phyloP scores from a whole-genome alignment of 176 grass and related monocot species.

The Phoenix dactylifera region DNA sequence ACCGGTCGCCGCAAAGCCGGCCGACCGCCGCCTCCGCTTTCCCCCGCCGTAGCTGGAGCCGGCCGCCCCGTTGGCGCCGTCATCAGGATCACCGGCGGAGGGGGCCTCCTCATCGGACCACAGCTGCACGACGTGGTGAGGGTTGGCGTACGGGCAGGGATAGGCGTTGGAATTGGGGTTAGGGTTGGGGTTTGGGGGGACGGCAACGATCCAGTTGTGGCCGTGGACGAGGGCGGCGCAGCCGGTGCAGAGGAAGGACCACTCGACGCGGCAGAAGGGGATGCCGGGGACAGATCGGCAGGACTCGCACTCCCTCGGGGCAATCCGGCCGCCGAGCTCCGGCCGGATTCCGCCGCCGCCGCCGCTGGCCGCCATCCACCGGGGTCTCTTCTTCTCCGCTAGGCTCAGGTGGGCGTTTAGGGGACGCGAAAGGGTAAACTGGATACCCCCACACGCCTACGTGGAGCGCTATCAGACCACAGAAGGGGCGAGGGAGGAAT shows the following conservation, averaged over 20 bases:
- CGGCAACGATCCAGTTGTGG: conserved; percentile 38
- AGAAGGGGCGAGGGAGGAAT: background rate
- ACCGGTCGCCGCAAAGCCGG: conserved; percentile 4
- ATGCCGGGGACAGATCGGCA: conserved; percentile 32
- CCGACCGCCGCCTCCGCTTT: background rate
- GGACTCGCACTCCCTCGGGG: conserved; percentile 20
- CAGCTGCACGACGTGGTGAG: conserved; percentile 11
- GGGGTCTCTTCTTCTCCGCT: too few species aligned
- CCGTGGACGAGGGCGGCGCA: conserved; percentile 32
- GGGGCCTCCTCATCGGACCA: conserved; percentile 20
- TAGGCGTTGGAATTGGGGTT: background rate
- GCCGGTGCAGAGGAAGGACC: conserved; percentile 44
- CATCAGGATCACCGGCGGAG: conserved; percentile 18
- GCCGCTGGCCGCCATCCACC: background rate
- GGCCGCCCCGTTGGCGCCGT: background rate
- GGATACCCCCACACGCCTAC: background rate
- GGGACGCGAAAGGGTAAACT: background rate
- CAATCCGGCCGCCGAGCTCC: background rate
- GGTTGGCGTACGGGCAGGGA: background rate
- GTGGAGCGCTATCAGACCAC: background rate
- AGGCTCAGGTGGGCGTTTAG: background rate
- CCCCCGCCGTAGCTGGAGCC: background rate
- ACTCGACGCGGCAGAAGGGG: conserved; percentile 45
- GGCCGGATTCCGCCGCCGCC: background rate
- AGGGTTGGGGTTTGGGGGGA: conserved; percentile 18